Conservation (phyloP, 768 basidiomycete species). For the Tubosaeta brunneosetosa region DNA sequence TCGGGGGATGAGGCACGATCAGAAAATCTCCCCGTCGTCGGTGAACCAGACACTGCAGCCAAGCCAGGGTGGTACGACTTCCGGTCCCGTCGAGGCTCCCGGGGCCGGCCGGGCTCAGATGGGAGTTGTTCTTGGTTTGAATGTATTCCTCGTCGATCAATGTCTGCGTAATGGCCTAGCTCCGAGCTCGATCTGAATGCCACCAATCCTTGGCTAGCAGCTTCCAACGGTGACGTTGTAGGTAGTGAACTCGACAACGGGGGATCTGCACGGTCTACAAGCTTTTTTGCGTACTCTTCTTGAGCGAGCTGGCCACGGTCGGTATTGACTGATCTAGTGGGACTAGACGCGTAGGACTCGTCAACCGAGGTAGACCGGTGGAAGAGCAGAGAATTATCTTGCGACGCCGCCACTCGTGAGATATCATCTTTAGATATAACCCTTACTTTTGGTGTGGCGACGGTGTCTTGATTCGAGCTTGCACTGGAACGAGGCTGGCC, state of each 20-base stretch:
- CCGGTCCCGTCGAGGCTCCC: constrained; percentile 48
- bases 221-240: constrained; percentile 41
- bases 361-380: constrained; percentile 29
- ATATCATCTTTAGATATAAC: constrained; percentile 58
- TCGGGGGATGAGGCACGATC: constrained; percentile 45
- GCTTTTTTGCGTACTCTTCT: constrained; percentile 33
- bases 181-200: constrained; percentile 68
- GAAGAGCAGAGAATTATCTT: constrained; percentile 57
- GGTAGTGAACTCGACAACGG: constrained; percentile 62
- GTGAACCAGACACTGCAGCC: constrained; percentile 45
- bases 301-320: constrained; percentile 21
- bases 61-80: constrained; percentile 65
- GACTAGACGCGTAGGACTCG: constrained; percentile 43
- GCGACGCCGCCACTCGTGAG: constrained; percentile 50
- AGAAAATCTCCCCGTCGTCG: constrained; percentile 32
- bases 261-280: constrained; percentile 48
- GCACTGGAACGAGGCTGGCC: constrained; percentile 56
- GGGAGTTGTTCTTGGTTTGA: constrained; percentile 41
- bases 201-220: constrained; percentile 26
- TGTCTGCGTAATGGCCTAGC: constrained; percentile 74
- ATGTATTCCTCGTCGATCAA: constrained; percentile 35
- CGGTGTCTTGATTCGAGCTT: constrained; percentile 37
- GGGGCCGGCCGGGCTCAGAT: constrained; percentile 51
- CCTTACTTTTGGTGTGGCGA: constrained; percentile 29
- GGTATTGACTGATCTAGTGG: constrained; percentile 45